Base-by-base conservation (phyloP, 164 flowering plant species). In the Aristolochia contorta region DNA sequence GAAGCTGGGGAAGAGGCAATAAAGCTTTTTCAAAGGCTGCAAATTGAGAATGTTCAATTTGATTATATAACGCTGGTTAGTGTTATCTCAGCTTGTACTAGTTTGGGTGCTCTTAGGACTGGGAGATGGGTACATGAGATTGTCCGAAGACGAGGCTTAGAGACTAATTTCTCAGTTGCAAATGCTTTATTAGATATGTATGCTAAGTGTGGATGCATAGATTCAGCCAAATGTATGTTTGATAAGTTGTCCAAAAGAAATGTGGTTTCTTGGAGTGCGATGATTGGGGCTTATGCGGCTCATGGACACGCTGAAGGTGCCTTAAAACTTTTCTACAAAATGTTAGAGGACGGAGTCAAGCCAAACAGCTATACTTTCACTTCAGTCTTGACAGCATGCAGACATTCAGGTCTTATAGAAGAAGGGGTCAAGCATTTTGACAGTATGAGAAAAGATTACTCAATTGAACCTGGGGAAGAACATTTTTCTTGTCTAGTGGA, bases 101-200 rank as follows among this genome's bases (percentile, higher is more conserved):
- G 67, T 59, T 62, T 67, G 67, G 76, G 74, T 14, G 70, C 66
- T 30, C 70, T 77, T 4, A 54, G 57, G 45, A 59, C 61, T 5
- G 76, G 76, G 61, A 67, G 23, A 69, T 69, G 72, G 76, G 62
- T 65, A 12, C 76, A 71, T 69, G 71, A 69, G 61, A 67, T 69
- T 49, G 68, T 69, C 54, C 57, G 43, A 1, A 61, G 54, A 20
- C 65, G 65, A 56, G 69, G 75, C 33, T 60, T 74, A n/a, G 65
- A 69, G 30, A 61, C 47, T 23, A 66, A 64, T 54, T 46, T 43
- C 9, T 60, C 74, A 30, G 54, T 71, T 23, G 23, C 68, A 63
- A 84, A 83, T 60, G 86, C 89, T 20, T 60, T 83, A 14, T 66
- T 83, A 21, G 82, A 81, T 59, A 81, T 79, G 85, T 81, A 80